phyloP scores from a whole-genome alignment of 352 stramenopile species.

The Phytopythium aichiense region DNA sequence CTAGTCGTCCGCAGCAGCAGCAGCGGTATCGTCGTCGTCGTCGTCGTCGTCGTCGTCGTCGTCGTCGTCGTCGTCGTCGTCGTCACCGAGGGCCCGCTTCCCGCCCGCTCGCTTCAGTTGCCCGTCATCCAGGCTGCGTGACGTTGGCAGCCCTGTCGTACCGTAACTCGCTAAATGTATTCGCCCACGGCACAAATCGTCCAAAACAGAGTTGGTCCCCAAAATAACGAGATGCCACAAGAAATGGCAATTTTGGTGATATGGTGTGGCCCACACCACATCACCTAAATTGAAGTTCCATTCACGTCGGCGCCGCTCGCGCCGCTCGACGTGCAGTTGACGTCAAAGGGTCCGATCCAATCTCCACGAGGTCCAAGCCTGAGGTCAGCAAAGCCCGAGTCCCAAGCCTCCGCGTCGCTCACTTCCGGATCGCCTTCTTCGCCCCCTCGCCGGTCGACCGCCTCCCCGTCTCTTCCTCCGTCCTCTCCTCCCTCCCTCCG shows the following conservation, averaged over 20 bases:
- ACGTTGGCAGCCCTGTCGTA: not conserved
- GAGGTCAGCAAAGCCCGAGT: not conserved
- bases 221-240: too few species aligned
- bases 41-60: not conserved
- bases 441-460: not conserved
- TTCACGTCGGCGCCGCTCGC: not conserved
- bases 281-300: not conserved
- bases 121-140: not conserved
- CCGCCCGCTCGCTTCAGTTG: too few species aligned
- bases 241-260: too few species aligned
- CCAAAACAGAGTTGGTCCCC: too few species aligned
- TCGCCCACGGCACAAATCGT: not conserved
- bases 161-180: not conserved
- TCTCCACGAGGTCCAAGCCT: too few species aligned
- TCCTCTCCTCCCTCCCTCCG: not conserved
- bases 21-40: not conserved
- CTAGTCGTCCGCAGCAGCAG: not conserved
- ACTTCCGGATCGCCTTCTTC: constrained; percentile 4
- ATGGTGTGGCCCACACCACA: too few species aligned
- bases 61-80: not conserved
- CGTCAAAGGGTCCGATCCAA: not conserved
- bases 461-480: not conserved
- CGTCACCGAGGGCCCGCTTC: too few species aligned
- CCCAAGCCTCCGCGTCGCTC: not conserved
- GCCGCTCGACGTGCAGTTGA: not conserved